Evolutionary conservation across 2,329 filamentous ascomycete genomes (phyloP).

Genomic region (Alternaria infectoria): DNA sequence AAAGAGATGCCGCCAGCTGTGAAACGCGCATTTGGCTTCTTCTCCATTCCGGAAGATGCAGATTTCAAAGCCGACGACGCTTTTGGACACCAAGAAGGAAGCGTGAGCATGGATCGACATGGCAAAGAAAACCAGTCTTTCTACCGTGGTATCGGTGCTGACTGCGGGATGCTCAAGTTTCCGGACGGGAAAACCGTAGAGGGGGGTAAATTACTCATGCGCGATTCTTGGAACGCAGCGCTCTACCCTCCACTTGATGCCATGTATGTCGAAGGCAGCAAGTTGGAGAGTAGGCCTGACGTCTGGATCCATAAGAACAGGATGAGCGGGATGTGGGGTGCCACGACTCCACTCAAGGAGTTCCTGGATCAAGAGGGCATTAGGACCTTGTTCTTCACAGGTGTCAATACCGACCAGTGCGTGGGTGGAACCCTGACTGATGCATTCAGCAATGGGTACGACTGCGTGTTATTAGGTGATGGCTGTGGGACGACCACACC

Average conservation of each 20-base stretch:
- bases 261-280: conserved; percentile 32
- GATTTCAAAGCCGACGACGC: conserved; percentile 5
- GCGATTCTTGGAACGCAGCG: conserved; percentile 51
- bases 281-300: conserved; percentile 22
- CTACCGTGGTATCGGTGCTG: conserved; percentile 45
- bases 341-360: conserved; percentile 41
- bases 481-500: conserved; percentile 51
- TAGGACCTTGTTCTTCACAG: conserved; percentile 50
- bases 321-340: conserved; percentile 52
- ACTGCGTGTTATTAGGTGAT: conserved; percentile 51
- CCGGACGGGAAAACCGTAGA: conserved; percentile 30
- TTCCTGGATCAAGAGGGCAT: conserved; percentile 49
- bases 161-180: conserved; percentile 26
- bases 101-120: conserved; percentile 43
- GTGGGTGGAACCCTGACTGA: conserved; percentile 52
- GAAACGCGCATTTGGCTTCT: conserved; percentile 48
- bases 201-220: conserved; percentile 48
- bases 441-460: conserved; percentile 52
- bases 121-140: conserved; percentile 20
- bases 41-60: conserved; percentile 23
- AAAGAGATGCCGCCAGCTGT: conserved; percentile 48
- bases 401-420: conserved; percentile 54
- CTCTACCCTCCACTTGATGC: conserved; percentile 48
- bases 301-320: conserved; percentile 50
- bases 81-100: conserved; percentile 12